Evolutionary conservation across 2,329 filamentous ascomycete genomes (phyloP).

Genomic region (Arthrobotrys iridis): DNA sequence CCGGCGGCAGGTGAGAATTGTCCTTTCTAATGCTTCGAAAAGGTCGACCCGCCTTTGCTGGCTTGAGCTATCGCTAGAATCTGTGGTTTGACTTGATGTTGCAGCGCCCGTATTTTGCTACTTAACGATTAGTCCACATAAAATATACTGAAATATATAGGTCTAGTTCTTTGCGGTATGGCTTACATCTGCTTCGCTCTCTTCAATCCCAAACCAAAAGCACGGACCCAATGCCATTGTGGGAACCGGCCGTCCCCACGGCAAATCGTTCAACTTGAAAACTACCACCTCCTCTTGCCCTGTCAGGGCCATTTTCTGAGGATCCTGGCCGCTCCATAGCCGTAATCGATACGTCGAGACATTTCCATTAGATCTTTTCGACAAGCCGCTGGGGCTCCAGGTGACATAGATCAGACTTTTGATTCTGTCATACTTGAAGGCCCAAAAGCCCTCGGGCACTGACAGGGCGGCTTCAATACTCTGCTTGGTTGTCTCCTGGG

Average conservation of each 20-base stretch:
- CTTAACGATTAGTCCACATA: no score
- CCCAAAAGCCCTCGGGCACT: not conserved
- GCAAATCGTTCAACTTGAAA: not conserved
- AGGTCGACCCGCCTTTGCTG: not conserved
- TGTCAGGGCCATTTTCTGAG: not conserved
- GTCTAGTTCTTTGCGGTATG: not conserved
- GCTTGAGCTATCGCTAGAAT: not conserved
- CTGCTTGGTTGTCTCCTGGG: not conserved
- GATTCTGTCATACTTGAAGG: not conserved
- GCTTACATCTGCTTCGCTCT: not conserved
- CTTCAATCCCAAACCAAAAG: slow-evolving; percentile 12
- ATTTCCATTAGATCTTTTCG: not conserved
- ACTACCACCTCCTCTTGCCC: not conserved
- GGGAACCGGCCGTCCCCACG: not conserved
- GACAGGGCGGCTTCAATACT: not conserved
- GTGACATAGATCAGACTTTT: not conserved
- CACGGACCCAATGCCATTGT: not conserved
- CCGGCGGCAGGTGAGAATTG: not conserved
- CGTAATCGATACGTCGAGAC: not conserved
- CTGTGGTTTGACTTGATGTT: no score
- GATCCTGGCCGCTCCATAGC: not conserved
- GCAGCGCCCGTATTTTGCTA: no score
- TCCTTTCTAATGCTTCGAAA: not conserved
- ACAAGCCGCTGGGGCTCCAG: not conserved
- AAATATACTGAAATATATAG: no score